phyloP scores from a whole-genome alignment of 2,329 filamentous ascomycete genomes.

The Penicillium sp. region DNA sequence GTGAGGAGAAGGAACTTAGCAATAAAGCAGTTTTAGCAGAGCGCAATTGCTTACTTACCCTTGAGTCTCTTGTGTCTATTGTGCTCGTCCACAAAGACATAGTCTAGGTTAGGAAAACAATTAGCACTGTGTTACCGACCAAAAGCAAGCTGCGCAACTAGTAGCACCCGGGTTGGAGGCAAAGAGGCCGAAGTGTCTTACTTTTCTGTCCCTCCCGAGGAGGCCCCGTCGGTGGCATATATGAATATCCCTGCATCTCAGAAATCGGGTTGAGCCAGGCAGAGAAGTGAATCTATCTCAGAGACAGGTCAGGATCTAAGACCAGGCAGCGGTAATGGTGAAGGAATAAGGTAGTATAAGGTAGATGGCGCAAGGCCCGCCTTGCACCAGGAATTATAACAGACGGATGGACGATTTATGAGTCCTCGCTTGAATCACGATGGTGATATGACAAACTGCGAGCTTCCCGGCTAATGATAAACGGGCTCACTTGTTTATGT shows the following conservation, averaged over 20 bases:
- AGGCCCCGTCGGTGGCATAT: constrained; percentile 68
- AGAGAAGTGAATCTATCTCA: background rate
- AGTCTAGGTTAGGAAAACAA: constrained; percentile 63
- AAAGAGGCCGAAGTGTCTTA: constrained; percentile 52
- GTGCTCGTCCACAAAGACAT: constrained; percentile 99
- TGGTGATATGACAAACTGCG: background rate
- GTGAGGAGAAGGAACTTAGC: constrained; percentile 19
- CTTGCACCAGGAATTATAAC: constrained; percentile 19
- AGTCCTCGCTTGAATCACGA: background rate
- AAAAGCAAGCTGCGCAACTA: background rate
- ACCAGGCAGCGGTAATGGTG: constrained; percentile 24
- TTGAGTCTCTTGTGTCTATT: constrained; percentile 97
- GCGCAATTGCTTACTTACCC: constrained; percentile 59
- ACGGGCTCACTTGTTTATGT: background rate
- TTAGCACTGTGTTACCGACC: constrained; percentile 9
- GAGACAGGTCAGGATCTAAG: background rate
- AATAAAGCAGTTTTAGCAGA: constrained; percentile 1
- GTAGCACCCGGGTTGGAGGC: background rate
- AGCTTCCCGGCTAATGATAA: background rate
- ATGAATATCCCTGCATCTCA: constrained; percentile 74
- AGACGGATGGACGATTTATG: background rate
- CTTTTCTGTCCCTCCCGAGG: constrained; percentile 82
- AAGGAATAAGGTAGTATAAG: constrained; percentile 32
- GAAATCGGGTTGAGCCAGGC: constrained; percentile 32
- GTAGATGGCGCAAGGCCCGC: constrained; percentile 26